Conservation (phyloP, 352 stramenopile genomes). For the Phytophthora palmivora region DNA sequence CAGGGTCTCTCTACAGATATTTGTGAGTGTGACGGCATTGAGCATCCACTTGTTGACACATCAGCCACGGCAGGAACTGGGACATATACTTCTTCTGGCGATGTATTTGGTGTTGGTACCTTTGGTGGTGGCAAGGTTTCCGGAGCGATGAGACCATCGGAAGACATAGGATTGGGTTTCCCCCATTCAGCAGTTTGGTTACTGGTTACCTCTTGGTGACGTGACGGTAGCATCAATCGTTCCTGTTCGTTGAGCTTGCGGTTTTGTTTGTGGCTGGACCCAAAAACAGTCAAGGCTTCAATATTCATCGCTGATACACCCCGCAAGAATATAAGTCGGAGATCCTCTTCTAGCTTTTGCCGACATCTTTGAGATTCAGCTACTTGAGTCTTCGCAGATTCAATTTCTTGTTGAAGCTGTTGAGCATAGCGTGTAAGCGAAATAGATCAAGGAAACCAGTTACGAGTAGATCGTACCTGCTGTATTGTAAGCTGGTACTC, state of each 20-base stretch:
- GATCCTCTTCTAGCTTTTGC: conserved; percentile 64
- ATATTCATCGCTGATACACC: conserved; percentile 84
- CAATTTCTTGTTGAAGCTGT: conserved; percentile 53
- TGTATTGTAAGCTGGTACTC: conserved; percentile 55
- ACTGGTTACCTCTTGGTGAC: conserved; percentile 3
- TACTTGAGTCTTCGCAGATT: conserved; percentile 43
- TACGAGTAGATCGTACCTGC: conserved; percentile 32
- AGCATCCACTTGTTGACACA: not conserved
- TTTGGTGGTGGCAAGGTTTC: conserved; percentile 9
- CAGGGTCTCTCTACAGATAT: conserved; percentile 6
- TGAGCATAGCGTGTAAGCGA: not conserved
- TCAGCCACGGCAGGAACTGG: conserved; percentile 1
- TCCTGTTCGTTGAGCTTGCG: conserved; percentile 10
- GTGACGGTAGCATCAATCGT: conserved; percentile 1
- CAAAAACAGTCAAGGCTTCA: conserved; percentile 70
- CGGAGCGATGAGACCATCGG: not conserved
- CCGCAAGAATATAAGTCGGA: conserved; percentile 71
- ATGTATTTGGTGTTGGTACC: not conserved
- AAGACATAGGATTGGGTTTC: not conserved
- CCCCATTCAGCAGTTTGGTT: not conserved
- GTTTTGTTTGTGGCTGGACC: conserved; percentile 49
- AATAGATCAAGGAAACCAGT: not conserved
- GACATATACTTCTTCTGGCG: conserved; percentile 2
- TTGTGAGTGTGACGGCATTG: not conserved
- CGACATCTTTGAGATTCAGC: conserved; percentile 46